Conservation (phyloP, 208 protist genomes). For the Leishmania turanica region DNA sequence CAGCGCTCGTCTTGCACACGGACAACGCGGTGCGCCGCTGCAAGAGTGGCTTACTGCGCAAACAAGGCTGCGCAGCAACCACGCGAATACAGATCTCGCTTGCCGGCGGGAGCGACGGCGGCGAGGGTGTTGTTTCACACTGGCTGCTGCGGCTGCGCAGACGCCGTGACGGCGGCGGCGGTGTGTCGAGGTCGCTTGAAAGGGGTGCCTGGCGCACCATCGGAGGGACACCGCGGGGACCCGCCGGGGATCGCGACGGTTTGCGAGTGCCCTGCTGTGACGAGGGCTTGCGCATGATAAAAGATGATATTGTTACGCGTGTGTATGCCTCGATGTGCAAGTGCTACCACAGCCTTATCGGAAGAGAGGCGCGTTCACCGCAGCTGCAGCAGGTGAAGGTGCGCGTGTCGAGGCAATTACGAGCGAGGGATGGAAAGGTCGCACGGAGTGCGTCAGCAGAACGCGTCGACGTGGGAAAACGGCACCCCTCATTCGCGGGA, state of each 20-base stretch:
- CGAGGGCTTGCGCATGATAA: not conserved
- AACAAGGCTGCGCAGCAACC: not conserved
- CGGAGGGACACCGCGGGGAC: not conserved
- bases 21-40: conserved; percentile 7
- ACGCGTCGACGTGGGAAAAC: too few relatives aligned
- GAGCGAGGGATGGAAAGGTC: not conserved
- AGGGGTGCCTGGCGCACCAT: too few relatives aligned
- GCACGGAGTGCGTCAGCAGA: not conserved
- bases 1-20: not conserved
- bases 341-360: not conserved
- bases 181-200: not conserved
- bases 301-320: not conserved
- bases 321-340: not conserved
- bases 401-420: not conserved
- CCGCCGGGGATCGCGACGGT: not conserved
- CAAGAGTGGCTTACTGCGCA: conserved; percentile 6
- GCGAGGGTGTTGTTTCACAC: not conserved
- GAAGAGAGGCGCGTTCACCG: not conserved
- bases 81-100: not conserved
- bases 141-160: not conserved
- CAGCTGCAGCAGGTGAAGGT: not conserved
- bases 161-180: conserved; percentile 7
- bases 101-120: not conserved
- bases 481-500: too few relatives aligned
- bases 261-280: too few relatives aligned